Base-by-base conservation (phyloP, 2,329 filamentous ascomycete genomes). In the Hymenoscyphus repandus region DNA sequence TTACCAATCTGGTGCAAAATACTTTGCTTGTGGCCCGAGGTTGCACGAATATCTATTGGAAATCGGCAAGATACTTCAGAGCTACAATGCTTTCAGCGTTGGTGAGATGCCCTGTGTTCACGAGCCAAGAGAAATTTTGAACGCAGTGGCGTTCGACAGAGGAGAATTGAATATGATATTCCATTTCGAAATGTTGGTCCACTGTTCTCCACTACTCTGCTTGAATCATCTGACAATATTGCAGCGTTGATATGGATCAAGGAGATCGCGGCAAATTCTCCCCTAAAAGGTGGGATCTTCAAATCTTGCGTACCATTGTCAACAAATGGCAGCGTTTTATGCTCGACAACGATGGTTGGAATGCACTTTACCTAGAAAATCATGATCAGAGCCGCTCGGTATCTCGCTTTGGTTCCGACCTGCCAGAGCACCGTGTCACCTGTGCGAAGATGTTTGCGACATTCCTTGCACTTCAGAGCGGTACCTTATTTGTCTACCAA, bases 131-230 rank as follows among this genome's bases (percentile, higher is more conserved):
- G 74, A 79, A 51, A 72, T 80, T 1, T 60, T 82, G 5, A 70
- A 70, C 12, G 74, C 73, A 6, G 82, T 87, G 2, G 72, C 72
- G 2, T 75, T 72, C 18, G 75, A 79, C 45, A 72, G 77, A 13
- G 72, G 74, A 31, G 82, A 87, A 62, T 68, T 88, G 40, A 82
- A 78, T 64, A 88, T 88, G 82, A 83, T 88, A 33, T 88, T 88
- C 67, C 80, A 86, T 59, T 88, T 88, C 62, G 83, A 87, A 51
- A 71, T 80, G 74, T 77, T 59, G 60, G 72, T 63, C 45, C 44
- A 45, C 17, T 18, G 36, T 39, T 13, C 18, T 13, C 11, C 20
- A 42, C 53, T 42, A 17, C 15, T 10, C n/a, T n/a, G 10, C 11
- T 12, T 18, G n/a, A n/a, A n/a, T 15, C 5, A 31, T 45, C 49